phyloP scores from a whole-genome alignment of 331 rosid genomes.

The Pyrus hybrid region DNA sequence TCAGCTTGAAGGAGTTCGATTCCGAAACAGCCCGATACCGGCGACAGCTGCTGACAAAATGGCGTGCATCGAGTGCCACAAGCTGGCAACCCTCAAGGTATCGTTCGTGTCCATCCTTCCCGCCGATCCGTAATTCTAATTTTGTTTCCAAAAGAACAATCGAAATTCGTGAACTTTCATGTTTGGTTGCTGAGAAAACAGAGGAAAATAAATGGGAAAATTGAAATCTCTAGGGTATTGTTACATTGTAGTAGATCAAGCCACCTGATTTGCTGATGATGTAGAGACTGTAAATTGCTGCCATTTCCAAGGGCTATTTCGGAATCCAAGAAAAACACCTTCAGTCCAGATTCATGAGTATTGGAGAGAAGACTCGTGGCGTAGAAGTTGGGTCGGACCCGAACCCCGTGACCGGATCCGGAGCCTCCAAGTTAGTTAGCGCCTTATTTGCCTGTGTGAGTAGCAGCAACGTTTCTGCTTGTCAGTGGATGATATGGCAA shows the following conservation, averaged over 20 bases:
- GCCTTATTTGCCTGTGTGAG: not conserved
- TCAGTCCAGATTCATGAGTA: not conserved
- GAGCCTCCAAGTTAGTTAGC: not conserved
- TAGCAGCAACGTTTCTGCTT: not conserved
- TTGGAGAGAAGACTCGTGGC: not conserved
- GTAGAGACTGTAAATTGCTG: constrained; percentile 89
- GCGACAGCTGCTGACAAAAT: constrained; percentile 90
- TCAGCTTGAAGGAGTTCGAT: constrained; percentile 89
- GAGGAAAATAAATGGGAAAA: not conserved
- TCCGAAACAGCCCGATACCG: constrained; percentile 63
- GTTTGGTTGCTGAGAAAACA: not conserved
- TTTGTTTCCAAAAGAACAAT: not conserved
- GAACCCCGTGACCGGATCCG: not conserved
- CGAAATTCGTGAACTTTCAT: not conserved
- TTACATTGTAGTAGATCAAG: constrained; percentile 79
- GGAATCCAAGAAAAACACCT: not conserved
- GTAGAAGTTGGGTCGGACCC: not conserved
- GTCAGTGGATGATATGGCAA: not conserved
- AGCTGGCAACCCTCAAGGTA: constrained; percentile 87
- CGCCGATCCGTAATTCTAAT: constrained; percentile 78
- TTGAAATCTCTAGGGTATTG: not conserved
- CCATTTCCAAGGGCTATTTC: constrained; percentile 41
- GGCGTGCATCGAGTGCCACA: constrained; percentile 99
- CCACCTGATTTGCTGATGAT: constrained; percentile 95
- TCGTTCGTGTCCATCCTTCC: constrained; percentile 92